phyloP scores from a whole-genome alignment of 306 rosid species.

The Ormosia semicastrata region DNA sequence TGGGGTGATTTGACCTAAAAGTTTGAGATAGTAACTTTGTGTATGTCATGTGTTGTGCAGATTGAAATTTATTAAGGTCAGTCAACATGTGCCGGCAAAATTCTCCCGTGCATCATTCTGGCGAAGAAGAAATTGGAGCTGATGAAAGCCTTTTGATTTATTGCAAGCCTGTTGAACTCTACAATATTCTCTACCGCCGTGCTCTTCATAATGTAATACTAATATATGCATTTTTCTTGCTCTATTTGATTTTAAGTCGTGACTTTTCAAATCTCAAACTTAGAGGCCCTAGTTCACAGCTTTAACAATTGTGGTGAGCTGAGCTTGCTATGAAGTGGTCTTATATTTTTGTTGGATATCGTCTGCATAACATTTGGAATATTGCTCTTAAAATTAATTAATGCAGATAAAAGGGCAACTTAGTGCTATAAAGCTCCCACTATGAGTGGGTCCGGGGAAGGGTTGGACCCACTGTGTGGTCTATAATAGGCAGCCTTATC shows the following conservation, averaged over 20 bases:
- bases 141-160: conserved; percentile 87
- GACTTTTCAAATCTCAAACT: not conserved
- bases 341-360: conserved; percentile 1
- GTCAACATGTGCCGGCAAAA: conserved; percentile 80
- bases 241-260: conserved; percentile 3
- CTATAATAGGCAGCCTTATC: not conserved
- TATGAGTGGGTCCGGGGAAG: no score
- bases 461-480: no score
- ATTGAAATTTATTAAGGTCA: not conserved
- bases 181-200: conserved; percentile 88
- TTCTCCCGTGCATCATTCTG: conserved; percentile 56
- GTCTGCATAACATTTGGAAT: conserved; percentile 13
- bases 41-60: conserved; percentile 4
- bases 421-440: no score
- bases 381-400: not conserved
- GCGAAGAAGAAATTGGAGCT: conserved; percentile 64
- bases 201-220: conserved; percentile 64
- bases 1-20: conserved; percentile 11
- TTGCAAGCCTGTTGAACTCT: conserved; percentile 96
- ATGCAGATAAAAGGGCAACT: no score
- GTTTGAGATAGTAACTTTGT: not conserved
- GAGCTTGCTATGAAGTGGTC: not conserved
- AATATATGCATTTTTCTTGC: not conserved
- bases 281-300: not conserved
- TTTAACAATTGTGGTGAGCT: not conserved